Percentiles rank a stretch among this genome's conserved stretches.
These are phyloP conservation scores for Lodderomyces margitis DNA, from an alignment of 1,139 yeast species.

Conservation along the genomic window DNA sequence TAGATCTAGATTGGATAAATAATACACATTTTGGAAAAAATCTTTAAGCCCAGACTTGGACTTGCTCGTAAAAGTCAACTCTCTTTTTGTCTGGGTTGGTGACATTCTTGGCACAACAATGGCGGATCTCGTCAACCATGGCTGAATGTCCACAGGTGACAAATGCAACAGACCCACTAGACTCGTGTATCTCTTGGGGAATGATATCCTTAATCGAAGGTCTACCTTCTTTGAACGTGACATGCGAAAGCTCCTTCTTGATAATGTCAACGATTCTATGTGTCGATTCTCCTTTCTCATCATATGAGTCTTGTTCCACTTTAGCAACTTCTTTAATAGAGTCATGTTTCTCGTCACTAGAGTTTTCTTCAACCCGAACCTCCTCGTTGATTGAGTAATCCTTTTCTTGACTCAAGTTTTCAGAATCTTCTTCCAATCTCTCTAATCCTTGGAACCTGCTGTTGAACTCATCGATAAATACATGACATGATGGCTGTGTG, in stretches of 20 bases:
- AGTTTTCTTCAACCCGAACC: conserved; percentile 3
- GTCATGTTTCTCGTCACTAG: conserved; percentile 1
- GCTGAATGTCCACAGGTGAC: conserved; percentile 53
- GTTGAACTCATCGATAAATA: conserved; percentile 6
- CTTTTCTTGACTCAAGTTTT: neutral
- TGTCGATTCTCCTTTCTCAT: conserved; percentile 2
- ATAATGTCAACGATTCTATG: conserved; percentile 10
- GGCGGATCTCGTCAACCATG: conserved; percentile 52
- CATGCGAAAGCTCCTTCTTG: conserved; percentile 25
- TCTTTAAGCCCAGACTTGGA: conserved; percentile 41
- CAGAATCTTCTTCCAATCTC: conserved; percentile 3
- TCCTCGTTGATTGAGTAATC: conserved; percentile 1
- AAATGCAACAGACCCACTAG: conserved; percentile 39
- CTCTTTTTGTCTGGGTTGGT: conserved; percentile 26
- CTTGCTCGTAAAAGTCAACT: conserved; percentile 38
- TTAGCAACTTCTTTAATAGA: conserved; percentile 6
- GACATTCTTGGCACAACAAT: conserved; percentile 28
- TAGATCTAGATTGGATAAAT: too few relatives aligned
- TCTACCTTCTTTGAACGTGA: conserved; percentile 32
- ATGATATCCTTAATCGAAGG: conserved; percentile 31
- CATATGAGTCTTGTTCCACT: conserved; percentile 13
- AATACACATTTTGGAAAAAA: too few relatives aligned
- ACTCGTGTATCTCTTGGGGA: conserved; percentile 24
- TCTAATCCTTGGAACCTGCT: conserved; percentile 5
- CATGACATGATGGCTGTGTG: conserved; percentile 24